Base-by-base conservation (phyloP, 208 protist species). In the Paratrypanosoma confusum region DNA sequence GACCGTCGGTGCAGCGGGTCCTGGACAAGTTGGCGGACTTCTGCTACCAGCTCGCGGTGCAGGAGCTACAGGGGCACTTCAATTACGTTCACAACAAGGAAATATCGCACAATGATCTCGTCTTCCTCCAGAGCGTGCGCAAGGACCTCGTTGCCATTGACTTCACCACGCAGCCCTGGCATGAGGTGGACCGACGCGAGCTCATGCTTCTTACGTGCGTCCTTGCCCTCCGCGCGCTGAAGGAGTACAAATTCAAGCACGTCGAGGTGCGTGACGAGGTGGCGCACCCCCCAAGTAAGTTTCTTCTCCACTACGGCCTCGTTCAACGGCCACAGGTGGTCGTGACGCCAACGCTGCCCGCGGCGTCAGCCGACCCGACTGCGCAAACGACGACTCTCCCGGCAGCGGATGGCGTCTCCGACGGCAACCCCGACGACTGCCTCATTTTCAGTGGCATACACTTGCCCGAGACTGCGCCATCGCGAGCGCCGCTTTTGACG, bases 51-150 rank as follows among this genome's bases (percentile, higher is more conserved):
- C 55, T 93, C 7, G 83, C 83, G 0, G 55, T 93, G 18, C 80
- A 93, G 58, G 83, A 93, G 48, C 52, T 93, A 8, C 83, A 89
- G 50, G 69, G 71, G 0, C 80, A 93, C 44, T 51, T 89, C 5
- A 93, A 85, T 56, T 93, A 87, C 56, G 76, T 85, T 6, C 77
- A 83, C 40, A 67, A 88, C 50, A 83, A 81, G 32, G 52, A 71
- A 35, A 81, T 93, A 29, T 79, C 79, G 18, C 75, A 76, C 36
- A 77, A 85, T 47, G 83, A 93, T 44, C 58, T 87, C 13, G 69
- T 89, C 23, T 90, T 89, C 26, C 46, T 93, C 21, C 80, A 89
- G 50, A 81, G 81, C 53, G 59, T 71, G 27, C 71, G 63, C 1
- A 40, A 84, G 29, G 60, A 76, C 17, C 59, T 67, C 8, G 45